Base-by-base conservation (phyloP, 2,329 filamentous ascomycete species). In the Sclerotiophoma versabilis region DNA sequence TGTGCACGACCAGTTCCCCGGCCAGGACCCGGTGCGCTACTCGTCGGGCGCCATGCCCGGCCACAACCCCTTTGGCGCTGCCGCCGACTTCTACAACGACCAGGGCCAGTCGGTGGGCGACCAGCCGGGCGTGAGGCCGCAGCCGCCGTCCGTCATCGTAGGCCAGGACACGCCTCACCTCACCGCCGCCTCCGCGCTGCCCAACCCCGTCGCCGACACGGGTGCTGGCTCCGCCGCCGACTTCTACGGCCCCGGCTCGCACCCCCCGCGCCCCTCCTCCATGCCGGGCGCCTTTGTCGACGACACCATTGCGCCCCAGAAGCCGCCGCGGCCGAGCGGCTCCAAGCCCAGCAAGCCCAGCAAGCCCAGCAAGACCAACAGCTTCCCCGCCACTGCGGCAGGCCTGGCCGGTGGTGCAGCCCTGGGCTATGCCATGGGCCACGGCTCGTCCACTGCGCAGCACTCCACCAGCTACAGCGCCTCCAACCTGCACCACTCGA, bases 81-180 rank as follows among this genome's bases (percentile, higher is more conserved):
- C 84, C 5, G 80, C 86, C 14, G 84, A 86, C 27, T 88, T 86
- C 68, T 88, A 87, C 67, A 79, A 81, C 36, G 85, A 87, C 65
- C 80, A 84, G 62, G 85, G 85, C 10, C 76, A 87, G 65, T 86
- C 83, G 15, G 84, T 88, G 2, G 67, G 76, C 9, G 68, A 76
- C 11, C 86, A 88, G 68, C 85, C 86, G 6, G 86, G 86, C n/a
- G 77, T 85, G 10, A 78, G 85, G 36, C 79, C 83, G 6, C 71
- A 79, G 14, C 76, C 76, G 26, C 82, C 83, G 20, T 77, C 80
- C 1, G 77, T 86, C 30, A 81, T 86, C 50, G 78, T 83, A 14
- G 80, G 79, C 26, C 78, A 80, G 34, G 80, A 86, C 57, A 74
- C 70, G 17, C 80, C 83, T 22, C 85, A 86, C 70, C 75, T 87